A percentile compares a stretch with the other conserved stretches of the same genome.
Evolutionary conservation across 164 flowering plant species (phyloP).

Genomic region (Buxus sempervirens): DNA sequence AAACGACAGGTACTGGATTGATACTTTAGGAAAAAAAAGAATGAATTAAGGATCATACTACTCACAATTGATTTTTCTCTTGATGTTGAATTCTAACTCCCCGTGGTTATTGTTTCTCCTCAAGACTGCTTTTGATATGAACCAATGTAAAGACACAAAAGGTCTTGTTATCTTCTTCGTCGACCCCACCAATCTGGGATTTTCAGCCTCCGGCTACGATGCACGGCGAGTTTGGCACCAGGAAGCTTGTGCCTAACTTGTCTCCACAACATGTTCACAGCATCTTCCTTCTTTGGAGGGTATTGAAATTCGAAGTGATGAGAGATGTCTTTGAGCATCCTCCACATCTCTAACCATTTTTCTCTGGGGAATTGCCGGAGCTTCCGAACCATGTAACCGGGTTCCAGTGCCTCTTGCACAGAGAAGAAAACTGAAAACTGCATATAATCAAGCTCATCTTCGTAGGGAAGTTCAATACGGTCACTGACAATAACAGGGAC

Average conservation of each 20-base stretch:
- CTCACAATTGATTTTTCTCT: background rate
- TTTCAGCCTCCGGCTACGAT: slow-evolving; percentile 69
- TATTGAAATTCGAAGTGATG: slow-evolving; percentile 82
- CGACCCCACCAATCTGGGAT: slow-evolving; percentile 79
- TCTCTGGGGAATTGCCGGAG: slow-evolving; percentile 64
- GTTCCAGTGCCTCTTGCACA: slow-evolving; percentile 61
- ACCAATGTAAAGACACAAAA: slow-evolving; percentile 8
- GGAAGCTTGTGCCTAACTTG: slow-evolving; percentile 86
- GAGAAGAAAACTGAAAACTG: slow-evolving; percentile 86
- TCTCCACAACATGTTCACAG: slow-evolving; percentile 91
- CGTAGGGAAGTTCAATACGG: slow-evolving; percentile 87
- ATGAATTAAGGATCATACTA: slow-evolving; percentile 1
- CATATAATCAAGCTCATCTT: slow-evolving; percentile 80
- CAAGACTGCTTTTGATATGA: slow-evolving; percentile 4
- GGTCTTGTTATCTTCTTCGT: slow-evolving; percentile 24
- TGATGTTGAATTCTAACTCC: background rate
- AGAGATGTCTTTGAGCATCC: slow-evolving; percentile 55
- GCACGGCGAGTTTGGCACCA: slow-evolving; percentile 54
- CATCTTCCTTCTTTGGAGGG: slow-evolving; percentile 80
- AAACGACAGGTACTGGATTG: background rate
- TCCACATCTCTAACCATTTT: slow-evolving; percentile 88
- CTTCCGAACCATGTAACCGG: slow-evolving; percentile 58
- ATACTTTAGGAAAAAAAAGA: background rate
- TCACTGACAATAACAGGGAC: slow-evolving; percentile 96
- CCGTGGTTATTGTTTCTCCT: slow-evolving; percentile 1